Evolutionary conservation across 768 basidiomycete species (phyloP), one percentile per base, ranked within the genome.

Genomic region (Clavaria fumosa): DNA sequence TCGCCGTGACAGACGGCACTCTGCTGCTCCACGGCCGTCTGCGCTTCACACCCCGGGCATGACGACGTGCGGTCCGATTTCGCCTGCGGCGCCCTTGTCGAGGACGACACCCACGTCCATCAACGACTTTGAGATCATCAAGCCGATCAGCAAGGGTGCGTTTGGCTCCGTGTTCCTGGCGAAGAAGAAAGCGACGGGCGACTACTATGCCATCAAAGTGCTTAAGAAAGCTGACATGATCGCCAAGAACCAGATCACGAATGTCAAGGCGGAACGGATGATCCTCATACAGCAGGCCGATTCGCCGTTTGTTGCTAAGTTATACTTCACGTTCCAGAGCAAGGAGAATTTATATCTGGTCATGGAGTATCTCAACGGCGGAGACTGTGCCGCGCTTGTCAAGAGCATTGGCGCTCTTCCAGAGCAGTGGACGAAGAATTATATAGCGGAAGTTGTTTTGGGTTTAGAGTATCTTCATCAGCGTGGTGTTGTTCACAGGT

Each of bases 211-310:
- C 19, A 93, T 99, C 73, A 99, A 99, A 60, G 91, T 97, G n/a
- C 61, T 99, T 53, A 96, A 93, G 65, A 99, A 99, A 64, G 88
- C 90, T n/a, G 95, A 99, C 60, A 99, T 99, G 95, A 97, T 99
- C 55, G 86, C 95, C 27, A 99, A 99, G 72, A 99, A 99, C 63
- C 95, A 99, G 58, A 93, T 99, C 55, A 97, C 95, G 34, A 99
- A 97, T 54, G 95, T 99, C 57, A 97, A 97, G 61, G 95, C 95
- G 2, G 95, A 99, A 63, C 73, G 95, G 40, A 97, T 95, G 78
- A 99, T 99, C 50, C 70, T 99, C 47, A 99, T 99, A 95, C 90
- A 90, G 55, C 93, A 97, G 57, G 84, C 93, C 1, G 90, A 95
- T 57, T 95, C 90, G 6, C 93, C 95, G 11, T 93, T 97, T 51